phyloP scores from a whole-genome alignment of 352 stramenopile genomes.

The Pythium dissimile region DNA sequence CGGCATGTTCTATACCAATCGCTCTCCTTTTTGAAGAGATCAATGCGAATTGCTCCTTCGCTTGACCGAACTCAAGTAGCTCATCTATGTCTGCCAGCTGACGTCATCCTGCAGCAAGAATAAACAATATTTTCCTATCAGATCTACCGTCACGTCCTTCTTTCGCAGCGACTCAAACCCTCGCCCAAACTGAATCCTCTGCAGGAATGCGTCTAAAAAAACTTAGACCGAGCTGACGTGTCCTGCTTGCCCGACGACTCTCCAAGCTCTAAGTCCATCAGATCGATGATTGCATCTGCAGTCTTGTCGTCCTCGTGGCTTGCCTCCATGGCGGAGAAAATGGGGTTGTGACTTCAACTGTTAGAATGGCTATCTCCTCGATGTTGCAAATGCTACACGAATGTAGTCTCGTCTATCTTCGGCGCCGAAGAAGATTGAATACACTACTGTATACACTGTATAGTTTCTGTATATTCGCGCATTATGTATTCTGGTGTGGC shows the following conservation, averaged over 20 bases:
- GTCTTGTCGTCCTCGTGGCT: background rate
- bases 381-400: background rate
- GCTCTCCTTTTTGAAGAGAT: background rate
- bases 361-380: background rate
- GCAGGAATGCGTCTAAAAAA: background rate
- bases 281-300: background rate
- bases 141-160: background rate
- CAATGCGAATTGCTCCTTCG: background rate
- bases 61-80: background rate
- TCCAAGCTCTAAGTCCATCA: background rate
- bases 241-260: background rate
- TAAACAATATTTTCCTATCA: background rate
- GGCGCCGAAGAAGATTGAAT: background rate
- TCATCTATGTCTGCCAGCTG: background rate
- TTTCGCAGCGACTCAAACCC: background rate
- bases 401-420: background rate
- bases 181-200: background rate
- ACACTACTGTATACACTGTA: background rate
- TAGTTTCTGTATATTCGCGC: background rate
- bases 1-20: background rate
- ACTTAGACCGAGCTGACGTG: background rate
- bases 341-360: background rate
- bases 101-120: background rate
- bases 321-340: background rate
- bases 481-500: background rate